These are phyloP conservation scores for Thelonectria discophora DNA, from an alignment of 2,329 filamentous ascomycete genomes.

Conservation along the genomic window DNA sequence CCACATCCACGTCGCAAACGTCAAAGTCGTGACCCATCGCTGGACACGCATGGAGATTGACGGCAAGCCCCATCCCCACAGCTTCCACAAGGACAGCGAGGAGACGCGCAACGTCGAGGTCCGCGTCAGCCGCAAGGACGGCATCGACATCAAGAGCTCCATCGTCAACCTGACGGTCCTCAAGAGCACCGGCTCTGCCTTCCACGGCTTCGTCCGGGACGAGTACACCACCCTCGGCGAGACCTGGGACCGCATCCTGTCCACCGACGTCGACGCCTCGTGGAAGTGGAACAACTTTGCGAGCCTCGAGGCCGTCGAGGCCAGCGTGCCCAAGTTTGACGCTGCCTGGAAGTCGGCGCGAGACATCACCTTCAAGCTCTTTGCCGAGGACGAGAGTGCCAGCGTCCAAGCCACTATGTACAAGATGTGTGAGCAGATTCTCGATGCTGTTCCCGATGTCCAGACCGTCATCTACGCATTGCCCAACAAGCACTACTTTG, in stretches of 20 bases:
- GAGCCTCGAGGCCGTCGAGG: conserved; percentile 72
- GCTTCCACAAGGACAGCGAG: conserved; percentile 87
- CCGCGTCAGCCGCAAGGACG: conserved; percentile 70
- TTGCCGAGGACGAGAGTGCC: conserved; percentile 88
- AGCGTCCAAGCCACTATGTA: conserved; percentile 99
- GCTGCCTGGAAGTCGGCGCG: conserved; percentile 80
- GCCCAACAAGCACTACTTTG: conserved; percentile 99
- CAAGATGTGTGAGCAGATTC: conserved; percentile 92
- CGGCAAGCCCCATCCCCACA: conserved; percentile 92
- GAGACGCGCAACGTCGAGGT: conserved; percentile 88
- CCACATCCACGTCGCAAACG: conserved; percentile 86
- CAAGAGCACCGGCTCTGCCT: conserved; percentile 95
- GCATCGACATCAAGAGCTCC: conserved; percentile 78
- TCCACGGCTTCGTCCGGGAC: conserved; percentile 92
- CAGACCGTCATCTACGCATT: conserved; percentile 81
- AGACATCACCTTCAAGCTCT: conserved; percentile 87
- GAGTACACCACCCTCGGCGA: conserved; percentile 92
- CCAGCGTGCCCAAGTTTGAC: conserved; percentile 74
- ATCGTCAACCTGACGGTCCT: conserved; percentile 87
- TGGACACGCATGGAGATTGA: conserved; percentile 92
- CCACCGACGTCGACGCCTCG: conserved; percentile 86
- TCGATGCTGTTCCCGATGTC: conserved; percentile 76
- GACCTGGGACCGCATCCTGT: conserved; percentile 94
- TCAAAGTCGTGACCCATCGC: conserved; percentile 84
- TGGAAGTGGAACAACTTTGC: conserved; percentile 87